A percentile compares a stretch with the other conserved stretches of the same genome.
These are phyloP conservation scores for Rhazya stricta DNA, from an alignment of 257 asterid genomes.

Conservation along the genomic window DNA sequence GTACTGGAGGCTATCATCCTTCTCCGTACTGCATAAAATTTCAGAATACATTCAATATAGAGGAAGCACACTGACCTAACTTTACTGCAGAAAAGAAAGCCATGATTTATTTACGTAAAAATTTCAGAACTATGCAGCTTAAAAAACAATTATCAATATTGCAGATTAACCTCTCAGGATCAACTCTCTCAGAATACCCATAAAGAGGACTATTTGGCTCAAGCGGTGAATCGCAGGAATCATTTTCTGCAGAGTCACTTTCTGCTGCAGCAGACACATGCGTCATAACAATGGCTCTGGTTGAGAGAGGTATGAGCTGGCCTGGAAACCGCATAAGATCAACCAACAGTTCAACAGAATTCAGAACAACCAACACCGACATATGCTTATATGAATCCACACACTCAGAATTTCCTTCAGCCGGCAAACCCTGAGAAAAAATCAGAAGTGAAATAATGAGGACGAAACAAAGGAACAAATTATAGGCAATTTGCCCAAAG, in stretches of 20 bases:
- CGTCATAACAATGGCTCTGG: slow-evolving; percentile 80
- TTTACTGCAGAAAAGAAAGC: neutral
- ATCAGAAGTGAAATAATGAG: slow-evolving; percentile 15
- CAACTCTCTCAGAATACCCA: slow-evolving; percentile 76
- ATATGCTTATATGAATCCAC: slow-evolving; percentile 85
- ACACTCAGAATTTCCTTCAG: slow-evolving; percentile 78
- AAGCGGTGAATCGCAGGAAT: slow-evolving; percentile 97
- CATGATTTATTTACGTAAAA: neutral
- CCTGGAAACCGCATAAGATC: slow-evolving; percentile 94
- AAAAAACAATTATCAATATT: neutral
- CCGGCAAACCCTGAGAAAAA: slow-evolving; percentile 78
- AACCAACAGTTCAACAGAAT: slow-evolving; percentile 71
- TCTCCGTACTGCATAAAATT: slow-evolving; percentile 57
- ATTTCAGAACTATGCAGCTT: neutral
- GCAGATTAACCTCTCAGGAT: slow-evolving; percentile 59
- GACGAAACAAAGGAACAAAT: slow-evolving; percentile 16
- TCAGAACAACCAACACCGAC: slow-evolving; percentile 77
- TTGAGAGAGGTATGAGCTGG: slow-evolving; percentile 74
- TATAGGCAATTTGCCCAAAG: neutral
- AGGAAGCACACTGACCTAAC: slow-evolving; percentile 16
- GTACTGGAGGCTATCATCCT: slow-evolving; percentile 66
- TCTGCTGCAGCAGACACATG: slow-evolving; percentile 92
- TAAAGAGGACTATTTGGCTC: slow-evolving; percentile 97
- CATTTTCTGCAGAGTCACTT: slow-evolving; percentile 99
- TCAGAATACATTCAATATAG: slow-evolving; percentile 4